phyloP scores from a whole-genome alignment of 306 rosid genomes.

The Sechiopsis laciniata region DNA sequence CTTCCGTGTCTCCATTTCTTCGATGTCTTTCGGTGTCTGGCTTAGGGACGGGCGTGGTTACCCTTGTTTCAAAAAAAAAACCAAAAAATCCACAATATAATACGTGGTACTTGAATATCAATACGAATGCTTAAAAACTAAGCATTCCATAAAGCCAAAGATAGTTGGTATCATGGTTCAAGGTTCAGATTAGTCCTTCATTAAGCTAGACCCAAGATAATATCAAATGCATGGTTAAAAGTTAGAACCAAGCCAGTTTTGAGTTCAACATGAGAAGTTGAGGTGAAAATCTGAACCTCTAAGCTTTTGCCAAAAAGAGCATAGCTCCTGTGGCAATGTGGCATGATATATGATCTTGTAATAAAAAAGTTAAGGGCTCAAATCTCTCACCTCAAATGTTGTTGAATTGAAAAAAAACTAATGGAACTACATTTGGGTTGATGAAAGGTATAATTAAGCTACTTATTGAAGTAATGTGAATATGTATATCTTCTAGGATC shows the following conservation, averaged over 20 bases:
- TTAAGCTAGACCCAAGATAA: not conserved
- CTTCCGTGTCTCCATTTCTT: too few species aligned
- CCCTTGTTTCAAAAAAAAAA: too few species aligned
- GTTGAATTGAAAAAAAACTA: too few species aligned
- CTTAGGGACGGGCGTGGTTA: too few species aligned
- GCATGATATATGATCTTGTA: too few species aligned
- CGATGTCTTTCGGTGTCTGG: too few species aligned
- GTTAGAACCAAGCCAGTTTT: constrained; percentile 3
- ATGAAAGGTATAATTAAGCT: not conserved
- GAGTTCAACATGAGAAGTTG: not conserved
- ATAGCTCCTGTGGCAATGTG: too few species aligned
- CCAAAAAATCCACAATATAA: too few species aligned
- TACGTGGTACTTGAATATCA: not conserved
- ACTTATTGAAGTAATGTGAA: not conserved
- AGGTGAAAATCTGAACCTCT: too few species aligned
- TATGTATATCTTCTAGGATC: not conserved
- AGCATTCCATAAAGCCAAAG: not conserved
- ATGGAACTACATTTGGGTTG: not conserved
- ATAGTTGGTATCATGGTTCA: not conserved
- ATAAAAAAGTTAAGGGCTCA: too few species aligned
- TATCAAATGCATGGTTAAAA: constrained; percentile 2
- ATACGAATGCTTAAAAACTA: not conserved
- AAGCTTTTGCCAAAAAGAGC: too few species aligned
- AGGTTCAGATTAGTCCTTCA: not conserved
- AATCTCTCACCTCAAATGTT: too few species aligned